Conservation (phyloP, 176 grass and related monocot genomes). For the Neostapfia colusana region DNA sequence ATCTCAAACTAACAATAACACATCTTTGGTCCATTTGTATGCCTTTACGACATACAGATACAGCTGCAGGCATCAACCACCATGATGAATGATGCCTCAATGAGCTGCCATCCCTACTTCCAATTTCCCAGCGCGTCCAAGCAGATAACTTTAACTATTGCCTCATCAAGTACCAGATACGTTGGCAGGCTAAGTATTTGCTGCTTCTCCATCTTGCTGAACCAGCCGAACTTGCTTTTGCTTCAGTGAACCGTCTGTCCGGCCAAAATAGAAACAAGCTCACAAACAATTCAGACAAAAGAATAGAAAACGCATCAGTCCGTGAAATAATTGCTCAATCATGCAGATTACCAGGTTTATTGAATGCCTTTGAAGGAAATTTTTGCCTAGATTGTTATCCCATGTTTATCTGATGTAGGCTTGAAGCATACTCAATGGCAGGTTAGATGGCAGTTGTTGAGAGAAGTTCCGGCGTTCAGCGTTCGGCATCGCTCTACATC, state of each 20-base stretch:
- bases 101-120: neutral
- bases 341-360: neutral
- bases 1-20: neutral
- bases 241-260: neutral
- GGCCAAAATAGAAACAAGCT: neutral
- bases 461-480: neutral
- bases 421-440: conserved; percentile 24
- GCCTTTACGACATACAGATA: neutral
- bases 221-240: conserved; percentile 10
- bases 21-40: neutral
- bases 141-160: conserved; percentile 16
- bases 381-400: neutral
- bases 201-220: conserved; percentile 11
- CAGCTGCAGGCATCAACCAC: conserved; percentile 29
- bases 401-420: conserved; percentile 9
- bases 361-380: neutral
- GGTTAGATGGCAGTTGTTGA: conserved; percentile 19
- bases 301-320: neutral
- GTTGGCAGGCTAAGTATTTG: neutral
- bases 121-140: neutral
- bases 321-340: conserved; percentile 18
- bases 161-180: neutral
- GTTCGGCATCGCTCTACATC: conserved; percentile 5
- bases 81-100: conserved; percentile 4
- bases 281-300: neutral